Evolutionary conservation across 768 basidiomycete species (phyloP), one percentile per base, ranked within the genome.

Genomic region (Boletales sp.): DNA sequence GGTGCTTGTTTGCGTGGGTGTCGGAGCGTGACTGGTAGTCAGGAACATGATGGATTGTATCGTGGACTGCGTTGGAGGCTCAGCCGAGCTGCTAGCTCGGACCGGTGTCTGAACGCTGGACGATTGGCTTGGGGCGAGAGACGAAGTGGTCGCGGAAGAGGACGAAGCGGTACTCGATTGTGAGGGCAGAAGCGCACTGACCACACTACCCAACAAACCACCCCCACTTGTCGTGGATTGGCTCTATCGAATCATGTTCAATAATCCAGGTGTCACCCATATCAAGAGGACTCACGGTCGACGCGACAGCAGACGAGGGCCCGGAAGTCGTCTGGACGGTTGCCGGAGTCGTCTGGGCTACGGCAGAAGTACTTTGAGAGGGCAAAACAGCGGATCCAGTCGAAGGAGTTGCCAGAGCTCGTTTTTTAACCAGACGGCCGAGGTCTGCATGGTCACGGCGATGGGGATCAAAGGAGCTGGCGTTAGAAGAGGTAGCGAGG

Each of bases 341-440:
- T 5, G 32, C 47, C 13, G 51, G 50, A 18, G 55, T 56, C 21
- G 58, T 40, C 15, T 51, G 60, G 19, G 54, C 39, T 14, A 27
- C 17, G 5, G 50, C 44, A 8, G 65, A 48, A 35, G 56, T 36
- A 34, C 15, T 34, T 40, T 44, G 44, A 34, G 53, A 50, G 21
- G 62, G 36, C 40, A 69, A 68, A 55, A 69, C 61, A 18, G 63
- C 58, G 34, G 64, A 58, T 37, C 52, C 45, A 21, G 43, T 17
- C 7, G 50, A 43, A n/a, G 51, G 19, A 12, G 54, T 1, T 50
- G 49, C 41, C 29, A 43, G 34, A 14, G 34, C 63, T 34, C 87
- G 84, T 64, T 86, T 88, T 71, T 76, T 86, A 57, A 90, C 64
- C 65, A 90, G 69, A 60, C 87, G 84, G 60, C 81, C 80, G 60